Base-by-base conservation (phyloP, 2,329 filamentous ascomycete species). In the Dothistroma septosporum region DNA sequence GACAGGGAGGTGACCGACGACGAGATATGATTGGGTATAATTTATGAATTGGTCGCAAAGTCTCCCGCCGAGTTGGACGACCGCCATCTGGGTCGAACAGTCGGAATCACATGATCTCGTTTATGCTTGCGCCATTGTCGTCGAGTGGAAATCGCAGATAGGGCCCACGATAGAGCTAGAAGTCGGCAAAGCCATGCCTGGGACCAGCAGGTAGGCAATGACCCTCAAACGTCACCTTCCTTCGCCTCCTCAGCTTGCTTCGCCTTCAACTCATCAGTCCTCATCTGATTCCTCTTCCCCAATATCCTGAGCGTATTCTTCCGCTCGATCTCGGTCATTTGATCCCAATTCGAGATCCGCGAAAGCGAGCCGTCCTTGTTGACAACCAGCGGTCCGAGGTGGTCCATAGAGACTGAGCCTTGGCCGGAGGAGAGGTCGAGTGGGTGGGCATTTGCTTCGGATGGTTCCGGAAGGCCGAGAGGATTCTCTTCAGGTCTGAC, bases 321-420 rank as follows among this genome's bases (percentile, higher is more conserved):
- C 72, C 79, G 81, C 79, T 92, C 89, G 7, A 85, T 80, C 28
- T 85, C 84, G 1, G 83, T 82, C 89, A 92, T 91, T 65, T 86
- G 78, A 9, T 77, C 79, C 89, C 89, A 92, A 73, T 92, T 92
- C 37, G 81, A 76, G 68, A 92, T 89, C 35, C 88, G 82, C 59
- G 85, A 86, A 66, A 91, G 74, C 9, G 86, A 86, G 21, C 89
- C 89, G 73, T 92, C 87, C 62, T 80, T 78, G 73, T 91, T 89
- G 58, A 92, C 85, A 1, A 92, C 88, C 68, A 92, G 79, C 1
- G 89, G 89, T 0, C 89, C 89, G 24, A 92, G 77, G 62, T 85
- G 81, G 70, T 90, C 87, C 9, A 92, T 81, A 54, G 81, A 83
- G 48, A 89, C 79, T 1, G 72, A 72, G 14, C 68, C 71, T 53